phyloP scores from a whole-genome alignment of 2,329 filamentous ascomycete genomes.

The Trichoderma hamatum region DNA sequence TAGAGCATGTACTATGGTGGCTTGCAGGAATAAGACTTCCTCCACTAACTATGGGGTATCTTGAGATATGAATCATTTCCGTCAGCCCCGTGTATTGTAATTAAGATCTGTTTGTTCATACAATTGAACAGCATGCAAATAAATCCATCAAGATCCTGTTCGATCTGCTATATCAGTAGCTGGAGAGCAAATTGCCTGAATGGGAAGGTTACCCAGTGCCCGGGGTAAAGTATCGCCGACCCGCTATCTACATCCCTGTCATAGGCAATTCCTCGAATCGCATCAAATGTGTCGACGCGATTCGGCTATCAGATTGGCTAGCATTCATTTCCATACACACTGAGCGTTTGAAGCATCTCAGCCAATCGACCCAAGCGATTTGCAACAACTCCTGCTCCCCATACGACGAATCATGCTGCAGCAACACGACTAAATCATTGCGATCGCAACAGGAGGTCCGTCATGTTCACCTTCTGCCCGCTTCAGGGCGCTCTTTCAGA shows the following conservation, averaged over 20 bases:
- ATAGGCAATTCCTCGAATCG: not conserved
- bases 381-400: not conserved
- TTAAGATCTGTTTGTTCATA: not conserved
- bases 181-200: not conserved
- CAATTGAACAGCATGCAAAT: not conserved
- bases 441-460: conserved; percentile 32
- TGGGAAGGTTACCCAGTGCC: not conserved
- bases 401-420: conserved; percentile 17
- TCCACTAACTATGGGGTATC: too few species aligned
- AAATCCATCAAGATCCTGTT: not conserved
- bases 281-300: conserved; percentile 15
- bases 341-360: not conserved
- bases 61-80: not conserved
- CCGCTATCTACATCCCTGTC: not conserved
- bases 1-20: not conserved
- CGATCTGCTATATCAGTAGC: not conserved
- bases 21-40: not conserved
- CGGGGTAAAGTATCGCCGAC: not conserved
- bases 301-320: not conserved
- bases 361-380: not conserved
- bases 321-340: not conserved
- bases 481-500: conserved; percentile 88
- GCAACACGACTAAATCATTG: conserved; percentile 22
- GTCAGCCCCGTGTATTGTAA: not conserved
- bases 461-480: conserved; percentile 95